Evolutionary conservation across 2,329 filamentous ascomycete species (phyloP).

Genomic region (Epichloe uncinata): DNA sequence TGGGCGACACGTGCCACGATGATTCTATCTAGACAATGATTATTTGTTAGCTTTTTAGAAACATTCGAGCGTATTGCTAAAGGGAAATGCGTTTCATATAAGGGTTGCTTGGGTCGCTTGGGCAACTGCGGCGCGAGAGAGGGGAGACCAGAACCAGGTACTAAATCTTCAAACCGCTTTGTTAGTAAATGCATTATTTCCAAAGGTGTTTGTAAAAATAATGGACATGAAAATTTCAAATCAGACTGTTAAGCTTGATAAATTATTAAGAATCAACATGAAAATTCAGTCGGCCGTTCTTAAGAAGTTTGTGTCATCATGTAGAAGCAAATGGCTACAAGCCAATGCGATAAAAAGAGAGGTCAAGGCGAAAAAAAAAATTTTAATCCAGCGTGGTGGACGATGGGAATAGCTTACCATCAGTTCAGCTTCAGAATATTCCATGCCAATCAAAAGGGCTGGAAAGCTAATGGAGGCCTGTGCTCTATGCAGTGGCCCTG

Average conservation of each 20-base stretch:
- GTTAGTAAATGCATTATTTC: background rate
- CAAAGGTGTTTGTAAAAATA: background rate
- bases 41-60: background rate
- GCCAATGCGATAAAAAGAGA: constrained; percentile 6
- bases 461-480: too few species aligned
- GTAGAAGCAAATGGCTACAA: background rate
- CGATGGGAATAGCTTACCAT: constrained; percentile 5
- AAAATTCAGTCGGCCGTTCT: constrained; percentile 54
- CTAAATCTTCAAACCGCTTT: background rate
- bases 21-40: background rate
- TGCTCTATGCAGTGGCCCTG: too few species aligned
- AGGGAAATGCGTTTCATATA: too few species aligned
- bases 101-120: too few species aligned
- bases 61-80: too few species aligned
- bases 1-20: too few species aligned
- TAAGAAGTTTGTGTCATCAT: constrained; percentile 47
- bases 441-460: background rate
- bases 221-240: background rate
- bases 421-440: background rate
- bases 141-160: too few species aligned
- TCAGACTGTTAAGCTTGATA: constrained; percentile 58
- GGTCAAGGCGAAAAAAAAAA: background rate
- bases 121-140: too few species aligned
- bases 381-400: background rate
- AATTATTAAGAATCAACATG: constrained; percentile 40